Percentiles rank a stretch among this genome's conserved stretches.
These are phyloP conservation scores for Casaregolazyma lundiana DNA, from an alignment of 1,139 yeast genomes.

Conservation along the genomic window DNA sequence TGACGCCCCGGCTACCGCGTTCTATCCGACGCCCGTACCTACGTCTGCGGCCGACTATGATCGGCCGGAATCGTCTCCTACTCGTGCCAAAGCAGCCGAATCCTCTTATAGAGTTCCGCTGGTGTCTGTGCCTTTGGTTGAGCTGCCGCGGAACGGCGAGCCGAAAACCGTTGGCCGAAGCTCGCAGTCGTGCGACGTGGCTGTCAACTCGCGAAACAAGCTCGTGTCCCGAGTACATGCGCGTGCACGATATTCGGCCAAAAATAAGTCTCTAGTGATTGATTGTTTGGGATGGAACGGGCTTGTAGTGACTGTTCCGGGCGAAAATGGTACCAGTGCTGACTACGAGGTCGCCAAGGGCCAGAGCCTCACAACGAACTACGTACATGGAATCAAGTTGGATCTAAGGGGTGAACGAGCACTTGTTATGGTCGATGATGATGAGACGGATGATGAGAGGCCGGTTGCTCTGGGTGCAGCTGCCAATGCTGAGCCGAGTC, in stretches of 20 bases:
- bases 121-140: constrained; percentile 29
- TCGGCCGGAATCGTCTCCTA: constrained; percentile 21
- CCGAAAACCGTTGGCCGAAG: constrained; percentile 56
- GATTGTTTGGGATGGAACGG: constrained; percentile 73
- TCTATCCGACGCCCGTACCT: constrained; percentile 30
- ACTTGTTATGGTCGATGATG: constrained; percentile 48
- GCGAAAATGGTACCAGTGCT: constrained; percentile 33
- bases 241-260: constrained; percentile 32
- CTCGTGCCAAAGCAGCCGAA: constrained; percentile 12
- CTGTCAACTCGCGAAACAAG: constrained; percentile 51
- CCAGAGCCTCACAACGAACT: constrained; percentile 53
- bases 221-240: constrained; percentile 69
- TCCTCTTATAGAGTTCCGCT: constrained; percentile 27
- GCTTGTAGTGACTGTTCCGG: constrained; percentile 55
- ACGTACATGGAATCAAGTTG: constrained; percentile 51
- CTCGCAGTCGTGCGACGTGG: constrained; percentile 56
- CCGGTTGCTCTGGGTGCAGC: not conserved
- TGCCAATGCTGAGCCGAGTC: not conserved
- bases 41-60: constrained; percentile 21
- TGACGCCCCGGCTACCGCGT: constrained; percentile 8
- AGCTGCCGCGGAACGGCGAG: constrained; percentile 32
- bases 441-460: constrained; percentile 34
- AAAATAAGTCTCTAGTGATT: constrained; percentile 32
- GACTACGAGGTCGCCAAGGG: constrained; percentile 35
- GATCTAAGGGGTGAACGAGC: constrained; percentile 60